Base-by-base conservation (phyloP, 192 early-diverging fungal genomes). In the Backusella morwellensis region DNA sequence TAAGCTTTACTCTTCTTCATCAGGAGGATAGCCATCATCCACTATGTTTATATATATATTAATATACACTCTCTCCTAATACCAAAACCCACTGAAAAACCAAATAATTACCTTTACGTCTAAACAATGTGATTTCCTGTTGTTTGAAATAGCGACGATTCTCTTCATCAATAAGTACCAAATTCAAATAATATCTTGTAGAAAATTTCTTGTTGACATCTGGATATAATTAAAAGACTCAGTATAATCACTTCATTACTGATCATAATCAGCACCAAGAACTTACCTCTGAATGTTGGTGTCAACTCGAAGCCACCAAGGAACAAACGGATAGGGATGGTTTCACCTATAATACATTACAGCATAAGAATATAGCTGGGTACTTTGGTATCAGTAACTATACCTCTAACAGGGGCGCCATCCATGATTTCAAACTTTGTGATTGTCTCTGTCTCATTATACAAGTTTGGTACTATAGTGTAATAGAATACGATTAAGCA, bases 401-500 rank as follows among this genome's bases (percentile, higher is more conserved):
- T 78, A 85, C 92, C 94, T 81, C 92, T 88, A 23, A 97, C 97
- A 34, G 98, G 97, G 38, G 96, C 97, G 6, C 98, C 98, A 81
- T 99, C 98, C 98, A 99, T 99, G 77, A 99, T 99, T 80, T 99
- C 98, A 83, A 98, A 99, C 83, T 97, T 98, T 66, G 97, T 98
- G 59, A 99, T 94, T 0, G 97, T 98, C 82, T 99, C 97, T 82
- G 92, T 95, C 85, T 99, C 98, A 79, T 97, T 98, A 86, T 97
- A 97, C 80, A 97, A 95, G 77, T 97, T 98, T 29, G 95, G 96
- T 67, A 94, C 95, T 75, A 74, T 15, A 47, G 11, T 26, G 26
- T 14, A 52, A 50, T 69, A 44, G 14, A 26, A 14, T 70, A 42
- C n/a, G 42, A 42, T 29, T n/a, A 36, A 26, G 15, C 23, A 36